Evolutionary conservation across 139 green algal genomes (phyloP).

Genomic region (Medakamo hakoo): DNA sequence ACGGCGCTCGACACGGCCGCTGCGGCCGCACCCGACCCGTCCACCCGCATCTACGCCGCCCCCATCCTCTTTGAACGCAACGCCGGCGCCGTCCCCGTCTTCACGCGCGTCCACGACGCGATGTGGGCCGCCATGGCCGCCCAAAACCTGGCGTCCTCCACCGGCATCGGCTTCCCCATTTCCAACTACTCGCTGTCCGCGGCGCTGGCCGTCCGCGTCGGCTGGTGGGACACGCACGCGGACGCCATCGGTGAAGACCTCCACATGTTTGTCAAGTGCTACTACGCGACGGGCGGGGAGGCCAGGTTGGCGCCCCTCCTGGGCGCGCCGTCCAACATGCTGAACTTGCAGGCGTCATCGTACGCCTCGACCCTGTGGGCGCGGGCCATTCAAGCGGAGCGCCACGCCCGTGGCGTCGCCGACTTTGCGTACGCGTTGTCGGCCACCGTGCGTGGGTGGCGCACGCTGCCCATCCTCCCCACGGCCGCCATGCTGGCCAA

Average conservation of each 20-base stretch:
- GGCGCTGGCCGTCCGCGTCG: constrained; percentile 12
- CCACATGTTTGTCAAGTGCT: constrained; percentile 27
- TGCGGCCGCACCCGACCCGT: constrained; percentile 3
- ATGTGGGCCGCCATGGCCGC: constrained; percentile 19
- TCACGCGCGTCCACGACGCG: constrained; percentile 23
- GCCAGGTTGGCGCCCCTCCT: constrained; percentile 6
- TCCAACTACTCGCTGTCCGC: constrained; percentile 22
- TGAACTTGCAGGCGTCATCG: constrained; percentile 9
- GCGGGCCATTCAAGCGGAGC: constrained; percentile 21
- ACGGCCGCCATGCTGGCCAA: neutral
- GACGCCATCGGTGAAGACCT: constrained; percentile 28
- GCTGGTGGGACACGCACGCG: constrained; percentile 19
- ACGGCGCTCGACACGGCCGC: constrained; percentile 3
- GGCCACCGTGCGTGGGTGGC: neutral
- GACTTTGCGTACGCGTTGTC: constrained; percentile 20
- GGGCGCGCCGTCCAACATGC: constrained; percentile 24
- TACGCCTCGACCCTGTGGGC: constrained; percentile 8
- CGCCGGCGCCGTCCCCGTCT: constrained; percentile 11
- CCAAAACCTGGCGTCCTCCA: constrained; percentile 20
- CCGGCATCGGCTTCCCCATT: constrained; percentile 22
- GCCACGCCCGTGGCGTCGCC: constrained; percentile 21
- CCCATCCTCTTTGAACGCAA: constrained; percentile 27
- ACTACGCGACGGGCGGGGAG: constrained; percentile 12
- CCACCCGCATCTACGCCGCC: constrained; percentile 10
- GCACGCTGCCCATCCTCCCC: neutral